Base-by-base conservation (phyloP, 768 basidiomycete species). In the Lenzites betulinus region DNA sequence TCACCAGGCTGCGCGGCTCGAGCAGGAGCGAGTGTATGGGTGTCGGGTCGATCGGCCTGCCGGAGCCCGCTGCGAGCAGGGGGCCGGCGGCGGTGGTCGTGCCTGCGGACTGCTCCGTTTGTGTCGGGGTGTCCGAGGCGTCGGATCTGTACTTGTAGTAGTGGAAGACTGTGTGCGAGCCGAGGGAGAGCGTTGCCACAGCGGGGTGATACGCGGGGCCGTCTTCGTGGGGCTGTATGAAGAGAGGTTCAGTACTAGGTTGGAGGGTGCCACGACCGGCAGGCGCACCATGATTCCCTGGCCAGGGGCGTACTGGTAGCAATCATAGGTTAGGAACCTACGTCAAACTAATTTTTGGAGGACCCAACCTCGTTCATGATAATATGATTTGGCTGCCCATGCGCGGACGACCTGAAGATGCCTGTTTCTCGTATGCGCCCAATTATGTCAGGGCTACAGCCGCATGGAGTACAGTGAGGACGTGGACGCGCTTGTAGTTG, bases 141-240 rank as follows among this genome's bases (percentile, higher is more conserved):
- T 64, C 63, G 9, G 36, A 13, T 56, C 74, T 75, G 67, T 92
- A 92, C 54, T 79, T 80, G 69, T 92, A 92, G 70, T 96, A 91
- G 73, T 93, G 83, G 65, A 98, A 88, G 57, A 93, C 77, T 2
- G 89, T 78, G 71, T 95, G 92, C 1, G 92, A 90, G 42, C 89
- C 88, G 59, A 97, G 76, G 15, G 95, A 94, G 51, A 98, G 75
- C n/a, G 95, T 97, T 1, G 92, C 89, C 1, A 97, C 95, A 5
- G 89, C 85, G 0, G 95, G 92, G 68, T 87, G 77, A 75, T 96
- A 98, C 18, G 87, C 83, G 2, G 93, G 89, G 0, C 95, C 94
- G 71, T 98, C 95, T 76, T 96, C 88, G 67, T 97, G 95, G 1
- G 93, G 92, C 92, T 95, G 30, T 61, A 61, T 25, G n/a, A 33